Conservation (phyloP, 176 grass and related monocot genomes). For the Triticum monococcum region DNA sequence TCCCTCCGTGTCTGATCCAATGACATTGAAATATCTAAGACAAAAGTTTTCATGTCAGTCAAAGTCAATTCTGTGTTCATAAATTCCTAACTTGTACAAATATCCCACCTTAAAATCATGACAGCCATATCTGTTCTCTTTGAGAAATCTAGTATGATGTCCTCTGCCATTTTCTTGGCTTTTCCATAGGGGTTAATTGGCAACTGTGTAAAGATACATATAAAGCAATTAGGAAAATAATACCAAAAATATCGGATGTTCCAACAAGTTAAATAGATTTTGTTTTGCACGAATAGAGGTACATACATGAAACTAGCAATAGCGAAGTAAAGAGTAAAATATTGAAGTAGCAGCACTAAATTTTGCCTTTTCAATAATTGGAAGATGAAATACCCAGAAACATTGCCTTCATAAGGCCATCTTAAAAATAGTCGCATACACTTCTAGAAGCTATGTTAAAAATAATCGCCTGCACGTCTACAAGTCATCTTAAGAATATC, state of each 20-base stretch:
- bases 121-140: conserved; percentile 70
- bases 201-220: conserved; percentile 34
- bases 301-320: background rate
- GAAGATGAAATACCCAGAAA: background rate
- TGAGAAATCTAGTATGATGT: conserved; percentile 82
- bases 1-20: conserved; percentile 76
- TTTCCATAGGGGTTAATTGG: conserved; percentile 88
- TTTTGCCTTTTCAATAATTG: conserved; percentile 12
- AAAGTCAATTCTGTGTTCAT: background rate
- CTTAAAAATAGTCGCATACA: background rate
- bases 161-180: conserved; percentile 89
- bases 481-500: background rate
- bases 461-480: conserved; percentile 22
- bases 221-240: conserved; percentile 26
- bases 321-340: conserved; percentile 1
- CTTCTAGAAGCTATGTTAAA: conserved; percentile 8
- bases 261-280: background rate
- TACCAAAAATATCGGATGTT: background rate
- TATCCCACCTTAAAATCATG: conserved; percentile 71
- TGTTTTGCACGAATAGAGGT: background rate
- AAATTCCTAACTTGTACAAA: conserved; percentile 17
- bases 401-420: background rate
- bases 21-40: conserved; percentile 79
- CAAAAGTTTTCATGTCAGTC: conserved; percentile 21
- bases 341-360: background rate